Base-by-base conservation (phyloP, 2,329 filamentous ascomycete genomes). In the Botrytis hyacinthi region DNA sequence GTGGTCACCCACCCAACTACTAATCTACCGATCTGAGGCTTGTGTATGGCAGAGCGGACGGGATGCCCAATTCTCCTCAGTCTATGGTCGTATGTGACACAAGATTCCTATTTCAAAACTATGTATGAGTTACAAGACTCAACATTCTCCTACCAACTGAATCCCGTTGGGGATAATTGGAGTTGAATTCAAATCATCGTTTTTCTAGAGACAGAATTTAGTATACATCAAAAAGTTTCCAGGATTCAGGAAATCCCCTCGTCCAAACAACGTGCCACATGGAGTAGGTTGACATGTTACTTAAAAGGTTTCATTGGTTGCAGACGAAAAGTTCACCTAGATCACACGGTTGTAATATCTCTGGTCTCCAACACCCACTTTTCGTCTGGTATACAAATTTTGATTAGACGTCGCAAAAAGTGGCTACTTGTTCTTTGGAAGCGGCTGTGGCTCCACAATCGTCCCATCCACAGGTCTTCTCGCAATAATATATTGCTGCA, bases 401-500 rank as follows among this genome's bases (percentile, higher is more conserved):
- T 40, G 1, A 62, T 62, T 40, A 40, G 14, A 26, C 22, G 16
- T 62, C 35, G 8, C 22, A 22, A 10, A 26, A 20, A n/a, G 2
- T 61, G 35, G 22, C 60, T 62, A 62, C 22, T 62, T 40, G 22
- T n/a, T 40, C 35, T 71, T 71, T 35, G 74, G 74, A 7, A 72
- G 57, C 44, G 74, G 74, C 29, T 70, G 73, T 20, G 74, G 69
- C 7, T 44, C 22, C n/a, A 59, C 29, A 44, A 75, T 57, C 26
- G 59, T 57, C 10, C 46, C 44, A 32, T 60, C 68, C 35, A 48
- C 37, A 14, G 62, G 72, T 32, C 74, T 75, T 32, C n/a, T 74
- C 8, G 72, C 68, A 66, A 75, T 74, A 7, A 75, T 72, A 63
- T 75, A 75, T 66, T 75, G 74, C 54, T 75, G 74, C 40, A 42